Evolutionary conservation across 2,329 filamentous ascomycete genomes (phyloP), one percentile per base, ranked within the genome.

Genomic region (Alternaria triticimaculans): DNA sequence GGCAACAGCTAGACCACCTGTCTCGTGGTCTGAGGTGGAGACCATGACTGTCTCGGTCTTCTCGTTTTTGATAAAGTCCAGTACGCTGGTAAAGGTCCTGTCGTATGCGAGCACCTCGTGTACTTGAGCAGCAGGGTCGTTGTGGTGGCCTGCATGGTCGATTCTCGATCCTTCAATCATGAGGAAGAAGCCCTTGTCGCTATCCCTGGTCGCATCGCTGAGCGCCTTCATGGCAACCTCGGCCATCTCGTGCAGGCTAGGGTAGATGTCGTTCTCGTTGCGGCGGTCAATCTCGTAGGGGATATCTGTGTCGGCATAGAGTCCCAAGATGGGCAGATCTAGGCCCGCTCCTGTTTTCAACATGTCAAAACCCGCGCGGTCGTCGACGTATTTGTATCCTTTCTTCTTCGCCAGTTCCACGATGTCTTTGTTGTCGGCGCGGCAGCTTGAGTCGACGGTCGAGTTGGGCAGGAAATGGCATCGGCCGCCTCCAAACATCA

Each of bases 121-220:
- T 28, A 87, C 83, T 68, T 87, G 86, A 15, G 84, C 84, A 18
- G 83, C 84, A 5, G 86, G 84, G 67, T 87, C 86, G 67, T 87
- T 87, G 72, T 83, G 84, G 68, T 87, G 86, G 53, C 94, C 96
- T 5, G 96, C 95, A 78, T 99, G 96, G 75, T 99, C 96, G 73
- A 99, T 98, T 45, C 96, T 87, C 73, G 93, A 97, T 5, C 94
- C 96, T 81, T 99, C 96, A 65, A 99, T 96, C 95, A 99, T 97
- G 72, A 99, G 85, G 82, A 99, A 99, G 85, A 98, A 99, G 5
- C 96, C 96, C 80, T 96, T 89, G 45, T 98, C 93, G 66, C 88
- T 93, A 75, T 94, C 85, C 75, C 88, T 85, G 0, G 96, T 97
- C 0, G 94, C 96, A 63, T 89, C 89, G 66, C 91, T 91, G 23